Conservation (phyloP, 2,329 filamentous ascomycete genomes). For the Ceratocystis ficicola region DNA sequence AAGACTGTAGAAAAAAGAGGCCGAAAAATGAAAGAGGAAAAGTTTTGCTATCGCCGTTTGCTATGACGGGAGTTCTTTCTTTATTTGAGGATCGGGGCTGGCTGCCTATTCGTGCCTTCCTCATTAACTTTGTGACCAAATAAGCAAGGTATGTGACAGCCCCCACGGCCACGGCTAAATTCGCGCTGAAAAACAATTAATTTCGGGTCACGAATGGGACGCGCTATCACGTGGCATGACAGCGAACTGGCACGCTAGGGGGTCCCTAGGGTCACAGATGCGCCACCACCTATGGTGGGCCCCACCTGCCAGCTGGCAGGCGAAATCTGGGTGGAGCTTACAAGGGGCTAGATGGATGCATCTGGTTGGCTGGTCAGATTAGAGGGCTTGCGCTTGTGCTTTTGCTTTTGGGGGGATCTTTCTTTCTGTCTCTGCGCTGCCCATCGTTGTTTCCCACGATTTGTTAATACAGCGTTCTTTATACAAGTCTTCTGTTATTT, state of each 20-base stretch:
- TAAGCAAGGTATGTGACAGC: not conserved
- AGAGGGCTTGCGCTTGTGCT: conserved; percentile 1
- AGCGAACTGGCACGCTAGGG: not conserved
- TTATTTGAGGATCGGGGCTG: not conserved
- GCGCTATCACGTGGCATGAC: conserved; percentile 12
- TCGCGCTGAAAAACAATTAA: not conserved
- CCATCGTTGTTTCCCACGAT: conserved; percentile 6
- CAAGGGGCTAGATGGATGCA: conserved; percentile 6
- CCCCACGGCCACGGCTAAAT: not conserved
- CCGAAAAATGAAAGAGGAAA: not conserved
- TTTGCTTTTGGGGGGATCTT: not conserved
- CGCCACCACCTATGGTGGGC: not conserved
- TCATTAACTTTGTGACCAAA: not conserved
- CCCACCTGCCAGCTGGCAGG: conserved; percentile 13
- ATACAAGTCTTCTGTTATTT: not conserved
- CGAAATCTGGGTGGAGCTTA: not conserved
- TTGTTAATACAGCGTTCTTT: not conserved
- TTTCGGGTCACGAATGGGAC: conserved; percentile 5
- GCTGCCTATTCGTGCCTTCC: conserved; percentile 12
- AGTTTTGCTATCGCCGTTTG: not conserved
- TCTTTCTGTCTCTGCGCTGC: not conserved
- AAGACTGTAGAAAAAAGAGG: not conserved
- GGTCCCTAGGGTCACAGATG: not conserved
- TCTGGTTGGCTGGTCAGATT: conserved; percentile 11
- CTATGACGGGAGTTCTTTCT: not conserved